phyloP scores from a whole-genome alignment of 2,329 filamentous ascomycete species.

The Fusarium sp. region DNA sequence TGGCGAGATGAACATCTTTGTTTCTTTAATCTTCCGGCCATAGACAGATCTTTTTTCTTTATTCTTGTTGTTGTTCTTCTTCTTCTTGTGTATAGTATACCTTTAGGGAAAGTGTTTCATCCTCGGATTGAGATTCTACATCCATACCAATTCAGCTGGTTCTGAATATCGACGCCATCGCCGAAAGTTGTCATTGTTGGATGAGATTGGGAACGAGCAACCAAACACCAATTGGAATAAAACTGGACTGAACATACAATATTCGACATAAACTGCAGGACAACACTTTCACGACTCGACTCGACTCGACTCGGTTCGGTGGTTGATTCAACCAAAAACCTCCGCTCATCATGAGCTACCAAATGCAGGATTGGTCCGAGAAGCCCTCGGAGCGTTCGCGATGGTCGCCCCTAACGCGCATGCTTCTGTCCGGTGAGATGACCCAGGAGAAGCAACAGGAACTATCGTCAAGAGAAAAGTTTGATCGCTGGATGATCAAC shows the following conservation, averaged over 20 bases:
- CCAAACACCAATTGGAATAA: constrained; percentile 1
- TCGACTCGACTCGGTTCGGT: constrained; percentile 2
- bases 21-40: constrained; percentile 40
- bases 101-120: constrained; percentile 12
- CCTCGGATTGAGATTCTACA: background rate
- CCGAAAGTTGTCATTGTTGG: constrained; percentile 4
- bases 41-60: constrained; percentile 36
- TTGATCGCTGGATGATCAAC: constrained; percentile 91
- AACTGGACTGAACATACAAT: background rate
- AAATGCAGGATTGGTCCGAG: constrained; percentile 48
- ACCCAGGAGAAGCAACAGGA: constrained; percentile 78
- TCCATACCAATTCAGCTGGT: constrained; percentile 37
- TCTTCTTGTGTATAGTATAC: constrained; percentile 47
- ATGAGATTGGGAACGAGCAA: background rate
- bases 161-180: constrained; percentile 36
- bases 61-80: constrained; percentile 42
- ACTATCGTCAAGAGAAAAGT: constrained; percentile 76
- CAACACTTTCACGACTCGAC: background rate
- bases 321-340: background rate
- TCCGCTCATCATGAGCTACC: constrained; percentile 47
- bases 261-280: background rate
- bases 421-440: constrained; percentile 87
- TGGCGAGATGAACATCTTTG: constrained; percentile 43
- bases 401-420: constrained; percentile 85
- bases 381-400: constrained; percentile 76